Conservation (phyloP, 768 basidiomycete species). For the Sarcodon aspratus region DNA sequence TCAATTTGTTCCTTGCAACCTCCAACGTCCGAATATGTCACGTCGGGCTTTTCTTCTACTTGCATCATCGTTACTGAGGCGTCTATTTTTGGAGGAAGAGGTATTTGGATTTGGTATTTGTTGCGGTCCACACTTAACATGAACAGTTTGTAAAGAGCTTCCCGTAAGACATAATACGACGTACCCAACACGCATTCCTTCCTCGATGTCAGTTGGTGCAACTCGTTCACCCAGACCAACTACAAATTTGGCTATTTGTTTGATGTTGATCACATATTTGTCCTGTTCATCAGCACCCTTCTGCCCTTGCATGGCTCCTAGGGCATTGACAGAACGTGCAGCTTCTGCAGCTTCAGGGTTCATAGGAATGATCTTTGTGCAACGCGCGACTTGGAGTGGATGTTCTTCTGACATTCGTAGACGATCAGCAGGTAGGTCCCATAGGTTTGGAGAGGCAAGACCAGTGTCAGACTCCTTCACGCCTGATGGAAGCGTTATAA, state of each 20-base stretch:
- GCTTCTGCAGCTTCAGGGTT: constrained; percentile 67
- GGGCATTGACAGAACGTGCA: constrained; percentile 68
- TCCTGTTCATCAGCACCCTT: constrained; percentile 98
- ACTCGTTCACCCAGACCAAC: constrained; percentile 95
- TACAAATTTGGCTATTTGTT: constrained; percentile 99
- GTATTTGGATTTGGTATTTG: constrained; percentile 98
- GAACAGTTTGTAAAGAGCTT: not conserved
- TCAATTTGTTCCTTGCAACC: constrained; percentile 99
- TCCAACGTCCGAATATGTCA: constrained; percentile 95
- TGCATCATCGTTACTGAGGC: constrained; percentile 99
- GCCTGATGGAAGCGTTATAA: constrained; percentile 27
- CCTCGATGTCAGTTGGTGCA: constrained; percentile 96
- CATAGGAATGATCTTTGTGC: constrained; percentile 93
- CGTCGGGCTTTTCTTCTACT: constrained; percentile 97
- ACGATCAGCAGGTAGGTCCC: constrained; percentile 92
- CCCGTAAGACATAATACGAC: constrained; percentile 17
- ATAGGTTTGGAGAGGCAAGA: constrained; percentile 90
- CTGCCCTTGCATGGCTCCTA: constrained; percentile 71
- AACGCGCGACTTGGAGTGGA: constrained; percentile 91
- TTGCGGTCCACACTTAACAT: constrained; percentile 75
- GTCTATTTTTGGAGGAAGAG: constrained; percentile 96
- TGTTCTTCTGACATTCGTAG: constrained; percentile 89
- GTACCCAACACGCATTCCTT: constrained; percentile 99
- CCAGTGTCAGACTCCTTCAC: constrained; percentile 99
- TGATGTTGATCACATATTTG: constrained; percentile 99